phyloP scores from a whole-genome alignment of 2,329 filamentous ascomycete genomes.

The Aspergillus neotritici region DNA sequence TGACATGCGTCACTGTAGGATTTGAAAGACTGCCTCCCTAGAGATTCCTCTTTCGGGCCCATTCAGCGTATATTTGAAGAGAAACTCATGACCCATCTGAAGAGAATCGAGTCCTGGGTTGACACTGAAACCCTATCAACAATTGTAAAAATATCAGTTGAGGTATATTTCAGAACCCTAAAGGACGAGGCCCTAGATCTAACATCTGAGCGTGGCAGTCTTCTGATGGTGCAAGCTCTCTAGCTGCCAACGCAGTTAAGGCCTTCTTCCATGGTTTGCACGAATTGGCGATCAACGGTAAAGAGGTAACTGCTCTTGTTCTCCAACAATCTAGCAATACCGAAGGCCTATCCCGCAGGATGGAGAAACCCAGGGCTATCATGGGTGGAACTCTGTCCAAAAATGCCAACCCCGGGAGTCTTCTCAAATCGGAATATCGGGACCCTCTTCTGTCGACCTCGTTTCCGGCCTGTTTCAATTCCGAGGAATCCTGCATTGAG shows the following conservation, averaged over 20 bases:
- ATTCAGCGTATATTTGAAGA: conserved; percentile 4
- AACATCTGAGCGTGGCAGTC: conserved; percentile 12
- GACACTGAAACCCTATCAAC: conserved; percentile 20
- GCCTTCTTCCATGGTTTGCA: conserved; percentile 44
- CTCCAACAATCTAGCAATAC: conserved; percentile 35
- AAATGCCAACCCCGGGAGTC: neutral
- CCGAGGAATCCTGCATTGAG: conserved; percentile 60
- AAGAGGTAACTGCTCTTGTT: conserved; percentile 54
- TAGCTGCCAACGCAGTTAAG: conserved; percentile 42
- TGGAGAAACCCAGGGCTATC: conserved; percentile 1
- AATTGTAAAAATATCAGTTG: conserved; percentile 25
- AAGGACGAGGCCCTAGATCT: conserved; percentile 10
- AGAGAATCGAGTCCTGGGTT: conserved; percentile 25
- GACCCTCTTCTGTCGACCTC: conserved; percentile 41
- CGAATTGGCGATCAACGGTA: conserved; percentile 45
- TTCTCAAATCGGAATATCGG: neutral
- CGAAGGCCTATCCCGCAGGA: neutral
- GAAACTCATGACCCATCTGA: conserved; percentile 34
- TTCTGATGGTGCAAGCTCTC: conserved; percentile 6
- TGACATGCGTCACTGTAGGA: conserved; percentile 8
- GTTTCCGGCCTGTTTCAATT: conserved; percentile 70
- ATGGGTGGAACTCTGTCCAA: conserved; percentile 4
- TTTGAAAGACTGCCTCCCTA: conserved; percentile 18
- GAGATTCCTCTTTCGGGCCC: conserved; percentile 15
- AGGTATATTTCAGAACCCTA: conserved; percentile 23